These are phyloP conservation scores for Colletotrichum graminicola DNA, from an alignment of 2,329 filamentous ascomycete species.

Conservation along the genomic window DNA sequence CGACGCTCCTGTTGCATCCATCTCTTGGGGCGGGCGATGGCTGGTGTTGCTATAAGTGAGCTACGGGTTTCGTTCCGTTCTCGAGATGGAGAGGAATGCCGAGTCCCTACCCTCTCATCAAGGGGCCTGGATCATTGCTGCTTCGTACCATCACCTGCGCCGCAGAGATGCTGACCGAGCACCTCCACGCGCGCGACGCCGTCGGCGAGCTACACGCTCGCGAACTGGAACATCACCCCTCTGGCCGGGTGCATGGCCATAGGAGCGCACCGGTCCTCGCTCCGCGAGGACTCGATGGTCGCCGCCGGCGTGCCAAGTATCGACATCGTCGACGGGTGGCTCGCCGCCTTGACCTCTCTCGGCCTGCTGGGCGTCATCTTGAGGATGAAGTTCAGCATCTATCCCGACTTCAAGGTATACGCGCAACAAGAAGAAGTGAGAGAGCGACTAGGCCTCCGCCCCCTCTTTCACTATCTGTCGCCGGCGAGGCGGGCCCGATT, in stretches of 20 bases:
- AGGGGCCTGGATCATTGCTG: neutral
- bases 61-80: slow-evolving; percentile 2
- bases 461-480: no score
- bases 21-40: no score
- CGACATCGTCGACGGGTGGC: slow-evolving; percentile 66
- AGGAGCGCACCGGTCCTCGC: no score
- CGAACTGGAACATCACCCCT: no score
- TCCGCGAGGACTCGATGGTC: no score
- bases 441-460: slow-evolving; percentile 44
- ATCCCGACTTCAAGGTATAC: slow-evolving; percentile 64
- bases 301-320: no score
- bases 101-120: neutral
- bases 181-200: no score
- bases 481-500: no score
- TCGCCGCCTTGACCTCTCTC: slow-evolving; percentile 64
- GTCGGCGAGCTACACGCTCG: no score
- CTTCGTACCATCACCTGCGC: no score
- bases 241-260: no score
- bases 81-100: neutral
- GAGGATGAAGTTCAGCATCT: slow-evolving; percentile 62
- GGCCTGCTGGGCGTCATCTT: slow-evolving; percentile 62
- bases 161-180: neutral
- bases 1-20: no score
- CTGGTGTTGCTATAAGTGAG: neutral
- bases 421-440: slow-evolving; percentile 64